Conservation (phyloP, 2,329 filamentous ascomycete species). For the Hypomyces perniciosus region DNA sequence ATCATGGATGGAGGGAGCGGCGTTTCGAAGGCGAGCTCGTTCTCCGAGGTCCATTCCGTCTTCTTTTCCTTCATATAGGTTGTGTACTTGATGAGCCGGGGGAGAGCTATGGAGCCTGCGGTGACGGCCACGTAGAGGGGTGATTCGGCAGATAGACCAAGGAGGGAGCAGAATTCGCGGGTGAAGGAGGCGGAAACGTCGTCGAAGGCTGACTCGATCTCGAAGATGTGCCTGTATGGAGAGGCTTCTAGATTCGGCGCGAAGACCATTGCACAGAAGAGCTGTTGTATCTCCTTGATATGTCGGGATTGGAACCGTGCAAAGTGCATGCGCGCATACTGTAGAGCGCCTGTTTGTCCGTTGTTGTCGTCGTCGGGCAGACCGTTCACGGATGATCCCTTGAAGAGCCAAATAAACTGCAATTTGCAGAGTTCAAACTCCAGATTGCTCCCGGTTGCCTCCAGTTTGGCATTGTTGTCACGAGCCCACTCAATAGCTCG, state of each 20-base stretch:
- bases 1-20: slow-evolving; percentile 54
- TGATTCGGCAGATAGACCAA: slow-evolving; percentile 84
- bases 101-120: slow-evolving; percentile 85
- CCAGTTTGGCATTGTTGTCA: slow-evolving; percentile 62
- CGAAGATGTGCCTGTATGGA: slow-evolving; percentile 75
- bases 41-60: slow-evolving; percentile 89
- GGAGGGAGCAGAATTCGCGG: slow-evolving; percentile 85
- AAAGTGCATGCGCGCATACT: slow-evolving; percentile 73
- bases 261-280: slow-evolving; percentile 77
- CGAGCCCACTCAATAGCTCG: slow-evolving; percentile 87
- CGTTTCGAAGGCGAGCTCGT: slow-evolving; percentile 79
- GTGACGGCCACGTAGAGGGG: slow-evolving; percentile 90
- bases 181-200: slow-evolving; percentile 85
- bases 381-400: slow-evolving; percentile 50
- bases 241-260: slow-evolving; percentile 66
- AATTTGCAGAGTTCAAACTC: slow-evolving; percentile 91
- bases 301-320: slow-evolving; percentile 69
- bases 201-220: slow-evolving; percentile 68
- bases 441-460: slow-evolving; percentile 80
- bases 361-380: slow-evolving; percentile 48
- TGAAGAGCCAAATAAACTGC: slow-evolving; percentile 85
- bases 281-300: slow-evolving; percentile 69
- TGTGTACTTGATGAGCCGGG: slow-evolving; percentile 81
- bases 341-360: slow-evolving; percentile 59
- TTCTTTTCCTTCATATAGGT: slow-evolving; percentile 81